phyloP scores from a whole-genome alignment of 2,329 filamentous ascomycete genomes.

The Neurospora sp. region DNA sequence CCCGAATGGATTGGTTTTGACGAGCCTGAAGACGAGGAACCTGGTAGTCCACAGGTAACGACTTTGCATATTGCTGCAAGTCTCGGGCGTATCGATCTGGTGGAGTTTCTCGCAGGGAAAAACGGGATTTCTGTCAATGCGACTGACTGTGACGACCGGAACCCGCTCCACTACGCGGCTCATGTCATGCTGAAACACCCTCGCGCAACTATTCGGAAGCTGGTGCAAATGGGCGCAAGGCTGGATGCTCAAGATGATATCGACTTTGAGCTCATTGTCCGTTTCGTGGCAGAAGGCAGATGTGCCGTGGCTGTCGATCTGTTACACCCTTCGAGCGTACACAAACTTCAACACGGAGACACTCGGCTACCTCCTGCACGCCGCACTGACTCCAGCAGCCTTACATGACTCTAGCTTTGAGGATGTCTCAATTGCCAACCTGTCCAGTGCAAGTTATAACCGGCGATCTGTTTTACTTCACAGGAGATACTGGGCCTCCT shows the following conservation, averaged over 20 bases:
- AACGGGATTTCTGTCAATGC: neutral
- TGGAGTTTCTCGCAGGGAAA: neutral
- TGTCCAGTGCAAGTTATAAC: neutral
- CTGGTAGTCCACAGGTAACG: neutral
- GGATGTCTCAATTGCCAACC: neutral
- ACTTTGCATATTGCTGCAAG: neutral
- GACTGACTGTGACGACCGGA: neutral
- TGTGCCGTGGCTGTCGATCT: neutral
- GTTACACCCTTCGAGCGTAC: neutral
- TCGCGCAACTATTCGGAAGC: neutral
- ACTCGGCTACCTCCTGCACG: neutral
- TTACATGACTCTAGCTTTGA: neutral
- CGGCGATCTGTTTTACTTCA: neutral
- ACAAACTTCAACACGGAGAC: accelerated
- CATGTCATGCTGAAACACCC: neutral
- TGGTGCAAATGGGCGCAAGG: neutral
- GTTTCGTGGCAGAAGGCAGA: neutral
- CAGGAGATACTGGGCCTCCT: too few species aligned
- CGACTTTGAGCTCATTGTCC: neutral
- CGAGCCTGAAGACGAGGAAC: neutral
- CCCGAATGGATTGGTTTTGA: neutral
- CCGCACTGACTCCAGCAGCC: neutral
- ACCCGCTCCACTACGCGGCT: neutral
- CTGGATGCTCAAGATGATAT: neutral
- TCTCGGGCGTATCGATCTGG: neutral